Percentiles rank a stretch among this genome's conserved stretches.
Conservation (phyloP, 306 rosid genomes). For the Fragaria nilgerrensis region DNA sequence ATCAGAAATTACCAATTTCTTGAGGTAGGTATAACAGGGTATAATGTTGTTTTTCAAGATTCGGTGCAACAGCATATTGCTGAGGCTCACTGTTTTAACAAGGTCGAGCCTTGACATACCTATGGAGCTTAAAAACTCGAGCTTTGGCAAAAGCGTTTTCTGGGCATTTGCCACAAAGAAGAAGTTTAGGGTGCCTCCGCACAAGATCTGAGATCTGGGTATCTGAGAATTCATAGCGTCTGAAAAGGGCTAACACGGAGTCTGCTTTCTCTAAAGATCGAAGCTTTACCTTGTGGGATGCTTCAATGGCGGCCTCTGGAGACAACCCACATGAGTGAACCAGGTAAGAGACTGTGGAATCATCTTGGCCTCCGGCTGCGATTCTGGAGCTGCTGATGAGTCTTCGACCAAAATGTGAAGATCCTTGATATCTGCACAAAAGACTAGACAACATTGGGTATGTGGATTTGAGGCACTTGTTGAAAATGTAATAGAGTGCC, state of each 20-base stretch:
- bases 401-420: neutral
- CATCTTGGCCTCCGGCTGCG: neutral
- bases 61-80: conserved; percentile 2
- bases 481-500: too few relatives aligned
- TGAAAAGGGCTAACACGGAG: conserved; percentile 26
- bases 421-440: neutral
- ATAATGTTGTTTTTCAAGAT: neutral
- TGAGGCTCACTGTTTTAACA: neutral
- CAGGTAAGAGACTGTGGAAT: conserved; percentile 27
- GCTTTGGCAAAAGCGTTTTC: conserved; percentile 32
- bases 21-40: conserved; percentile 16
- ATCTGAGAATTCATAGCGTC: conserved; percentile 24
- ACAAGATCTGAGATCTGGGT: conserved; percentile 27
- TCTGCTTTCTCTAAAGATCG: conserved; percentile 20
- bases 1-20: conserved; percentile 7
- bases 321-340: conserved; percentile 34
- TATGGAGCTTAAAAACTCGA: conserved; percentile 30
- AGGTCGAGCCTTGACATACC: neutral
- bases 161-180: conserved; percentile 10
- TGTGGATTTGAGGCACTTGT: too few relatives aligned
- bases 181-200: conserved; percentile 9
- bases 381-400: neutral
- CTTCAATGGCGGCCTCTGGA: conserved; percentile 22
- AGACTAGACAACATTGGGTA: neutral
- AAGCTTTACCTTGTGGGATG: conserved; percentile 22